Evolutionary conservation across 1,139 yeast species (phyloP), one percentile per base, ranked within the genome.

Genomic region (Kodamaea sp.): DNA sequence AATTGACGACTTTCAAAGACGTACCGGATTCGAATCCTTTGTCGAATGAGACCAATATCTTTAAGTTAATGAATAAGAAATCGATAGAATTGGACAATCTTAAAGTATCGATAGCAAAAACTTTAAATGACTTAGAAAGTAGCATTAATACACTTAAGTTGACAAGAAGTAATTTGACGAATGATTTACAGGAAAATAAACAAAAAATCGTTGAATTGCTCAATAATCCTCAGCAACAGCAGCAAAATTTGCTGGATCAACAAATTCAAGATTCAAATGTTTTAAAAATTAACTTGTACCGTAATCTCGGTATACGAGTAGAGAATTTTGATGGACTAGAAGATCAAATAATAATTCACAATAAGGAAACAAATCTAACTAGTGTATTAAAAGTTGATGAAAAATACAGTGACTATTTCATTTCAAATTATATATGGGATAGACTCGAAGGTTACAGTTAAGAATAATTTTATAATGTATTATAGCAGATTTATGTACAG

Each of bases 361-460:
- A 79, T 45, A 72, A 72, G 36, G 62, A 63, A 10, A 61, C 64
- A 27, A 78, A 75, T 43, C 60, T 67, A 12, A 65, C 80, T 2
- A 77, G 75, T 48, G 69, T 77, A 5, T 60, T 84, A 37, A 69
- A 74, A 49, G 71, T 80, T 8, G 84, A 79, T 47, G 74, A 75
- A 24, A 73, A 76, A 47, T 80, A 79, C 50, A 75, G 81, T 46
- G 79, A 78, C 45, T 80, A 72, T 51, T 82, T 82, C 55, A 71
- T 82, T 25, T 73, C 87, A 7, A 82, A 83, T 50, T 80, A 75
- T 54, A 72, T 84, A 20, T 84, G 94, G 94, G 90, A 84, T 44
- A 69, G 75, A 46, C 53, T 78, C 30, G 38, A 39, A 30, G 38
- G 37, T n/a, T 37, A 30, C 12, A 27, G 12, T 11, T 34, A 32